Conservation (phyloP, 164 flowering plant species). For the Piper betle region DNA sequence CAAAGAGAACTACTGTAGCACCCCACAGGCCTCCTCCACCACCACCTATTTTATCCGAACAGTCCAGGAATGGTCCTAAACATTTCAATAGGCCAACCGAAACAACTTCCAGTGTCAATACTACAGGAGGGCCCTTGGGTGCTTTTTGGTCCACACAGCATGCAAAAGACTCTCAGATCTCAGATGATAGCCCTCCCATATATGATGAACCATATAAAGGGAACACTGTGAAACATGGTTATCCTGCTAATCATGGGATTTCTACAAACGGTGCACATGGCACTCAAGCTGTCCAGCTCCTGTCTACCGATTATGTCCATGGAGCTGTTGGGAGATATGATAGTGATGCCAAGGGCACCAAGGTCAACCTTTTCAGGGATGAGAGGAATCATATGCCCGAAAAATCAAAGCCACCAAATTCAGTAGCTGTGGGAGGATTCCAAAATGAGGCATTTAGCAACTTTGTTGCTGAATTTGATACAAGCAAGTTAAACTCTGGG, state of each 20-base stretch:
- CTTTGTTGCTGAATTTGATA: constrained; percentile 80
- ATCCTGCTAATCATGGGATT: constrained; percentile 11
- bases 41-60: constrained; percentile 49
- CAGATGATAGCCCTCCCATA: constrained; percentile 37
- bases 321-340: constrained; percentile 15
- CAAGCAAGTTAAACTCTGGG: constrained; percentile 32
- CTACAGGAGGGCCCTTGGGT: constrained; percentile 46
- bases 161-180: constrained; percentile 35
- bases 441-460: constrained; percentile 47
- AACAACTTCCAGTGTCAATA: constrained; percentile 20
- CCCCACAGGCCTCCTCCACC: constrained; percentile 82
- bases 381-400: constrained; percentile 18
- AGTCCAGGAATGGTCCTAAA: constrained; percentile 19
- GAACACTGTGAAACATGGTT: constrained; percentile 17
- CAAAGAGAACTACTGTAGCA: constrained; percentile 39
- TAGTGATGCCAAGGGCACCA: constrained; percentile 36
- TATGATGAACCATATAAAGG: constrained; percentile 37
- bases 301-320: constrained; percentile 18
- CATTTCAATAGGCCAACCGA: not conserved
- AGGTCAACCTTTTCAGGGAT: constrained; percentile 33
- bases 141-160: constrained; percentile 91
- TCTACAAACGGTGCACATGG: constrained; percentile 21
- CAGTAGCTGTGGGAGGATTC: constrained; percentile 20
- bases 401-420: constrained; percentile 23
- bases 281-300: constrained; percentile 9